Conservation (phyloP, 2,329 filamentous ascomycete genomes). For the Zalaria sp. region DNA sequence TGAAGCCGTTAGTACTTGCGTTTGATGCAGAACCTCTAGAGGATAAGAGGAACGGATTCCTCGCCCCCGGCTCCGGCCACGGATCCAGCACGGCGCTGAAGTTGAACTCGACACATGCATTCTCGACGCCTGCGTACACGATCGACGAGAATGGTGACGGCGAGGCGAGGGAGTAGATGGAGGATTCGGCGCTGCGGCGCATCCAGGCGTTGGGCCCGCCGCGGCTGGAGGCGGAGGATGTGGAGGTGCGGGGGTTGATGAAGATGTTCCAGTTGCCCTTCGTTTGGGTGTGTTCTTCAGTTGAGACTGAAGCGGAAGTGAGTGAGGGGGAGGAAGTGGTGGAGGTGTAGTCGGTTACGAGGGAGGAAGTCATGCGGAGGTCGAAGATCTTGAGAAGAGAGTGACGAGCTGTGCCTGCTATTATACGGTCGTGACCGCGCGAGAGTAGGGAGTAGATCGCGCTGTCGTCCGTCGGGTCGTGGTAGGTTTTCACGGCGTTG, state of each 20-base stretch:
- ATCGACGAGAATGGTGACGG: constrained; percentile 28
- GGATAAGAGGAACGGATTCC: too few relatives aligned
- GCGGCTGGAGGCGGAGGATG: constrained; percentile 8
- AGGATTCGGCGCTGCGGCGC: constrained; percentile 20
- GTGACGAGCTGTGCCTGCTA: constrained; percentile 43
- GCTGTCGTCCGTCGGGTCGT: constrained; percentile 43
- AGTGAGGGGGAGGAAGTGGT: background rate
- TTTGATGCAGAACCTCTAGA: background rate
- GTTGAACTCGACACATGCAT: constrained; percentile 27
- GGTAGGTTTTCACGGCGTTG: constrained; percentile 25
- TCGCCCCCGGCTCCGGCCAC: constrained; percentile 24
- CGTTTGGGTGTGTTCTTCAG: background rate
- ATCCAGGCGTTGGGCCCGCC: constrained; percentile 10
- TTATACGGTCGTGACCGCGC: constrained; percentile 41
- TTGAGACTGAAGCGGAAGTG: background rate
- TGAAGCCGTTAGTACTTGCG: constrained; percentile 10
- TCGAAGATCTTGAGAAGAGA: constrained; percentile 49
- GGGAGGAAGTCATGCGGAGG: constrained; percentile 35
- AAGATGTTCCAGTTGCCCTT: constrained; percentile 31
- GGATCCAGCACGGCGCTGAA: constrained; percentile 28
- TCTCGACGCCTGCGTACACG: constrained; percentile 35
- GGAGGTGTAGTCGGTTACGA: constrained; percentile 20
- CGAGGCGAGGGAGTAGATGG: constrained; percentile 34
- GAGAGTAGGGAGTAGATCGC: constrained; percentile 44
- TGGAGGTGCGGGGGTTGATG: constrained; percentile 21